Evolutionary conservation across 805 yeast genomes (phyloP).

Genomic region (Cyberlindnera maclurae): DNA sequence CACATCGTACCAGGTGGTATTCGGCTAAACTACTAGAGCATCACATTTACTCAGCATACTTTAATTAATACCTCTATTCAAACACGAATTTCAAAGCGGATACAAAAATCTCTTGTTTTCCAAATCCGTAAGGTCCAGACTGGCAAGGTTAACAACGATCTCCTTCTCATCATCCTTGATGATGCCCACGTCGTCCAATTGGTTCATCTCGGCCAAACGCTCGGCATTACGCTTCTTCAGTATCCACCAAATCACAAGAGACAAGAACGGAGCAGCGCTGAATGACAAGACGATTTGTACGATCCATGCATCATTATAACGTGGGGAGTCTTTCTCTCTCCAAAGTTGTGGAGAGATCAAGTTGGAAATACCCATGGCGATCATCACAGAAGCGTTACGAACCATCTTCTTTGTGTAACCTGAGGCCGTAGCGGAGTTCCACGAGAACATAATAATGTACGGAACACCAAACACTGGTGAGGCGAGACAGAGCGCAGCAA

Average conservation of each 20-base stretch:
- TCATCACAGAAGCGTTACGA: conserved; percentile 38
- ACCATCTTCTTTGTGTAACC: conserved; percentile 46
- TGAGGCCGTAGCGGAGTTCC: conserved; percentile 30
- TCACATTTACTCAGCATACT: too few relatives aligned
- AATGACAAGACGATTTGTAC: conserved; percentile 51
- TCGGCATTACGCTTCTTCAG: conserved; percentile 37
- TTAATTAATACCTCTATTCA: too few relatives aligned
- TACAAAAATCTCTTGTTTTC: conserved; percentile 38
- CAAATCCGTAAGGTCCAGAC: conserved; percentile 43
- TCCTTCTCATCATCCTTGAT: conserved; percentile 26
- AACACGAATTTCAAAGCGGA: conserved; percentile 26
- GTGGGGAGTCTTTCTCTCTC: conserved; percentile 40
- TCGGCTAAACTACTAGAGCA: conserved; percentile 9
- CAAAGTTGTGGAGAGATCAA: conserved; percentile 52
- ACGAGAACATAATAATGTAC: conserved; percentile 31
- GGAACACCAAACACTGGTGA: conserved; percentile 38
- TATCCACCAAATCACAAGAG: conserved; percentile 37
- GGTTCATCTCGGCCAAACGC: conserved; percentile 25
- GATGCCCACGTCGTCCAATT: conserved; percentile 23
- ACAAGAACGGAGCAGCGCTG: conserved; percentile 36
- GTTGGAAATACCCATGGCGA: conserved; percentile 42
- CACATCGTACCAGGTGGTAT: conserved; percentile 55
- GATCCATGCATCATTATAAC: conserved; percentile 42
- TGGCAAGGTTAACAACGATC: conserved; percentile 33
- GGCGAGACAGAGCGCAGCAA: conserved; percentile 44